A percentile compares a stretch with the other conserved stretches of the same genome.
Conservation (phyloP, 2,329 filamentous ascomycete species). For the Biscogniauxia sp. region DNA sequence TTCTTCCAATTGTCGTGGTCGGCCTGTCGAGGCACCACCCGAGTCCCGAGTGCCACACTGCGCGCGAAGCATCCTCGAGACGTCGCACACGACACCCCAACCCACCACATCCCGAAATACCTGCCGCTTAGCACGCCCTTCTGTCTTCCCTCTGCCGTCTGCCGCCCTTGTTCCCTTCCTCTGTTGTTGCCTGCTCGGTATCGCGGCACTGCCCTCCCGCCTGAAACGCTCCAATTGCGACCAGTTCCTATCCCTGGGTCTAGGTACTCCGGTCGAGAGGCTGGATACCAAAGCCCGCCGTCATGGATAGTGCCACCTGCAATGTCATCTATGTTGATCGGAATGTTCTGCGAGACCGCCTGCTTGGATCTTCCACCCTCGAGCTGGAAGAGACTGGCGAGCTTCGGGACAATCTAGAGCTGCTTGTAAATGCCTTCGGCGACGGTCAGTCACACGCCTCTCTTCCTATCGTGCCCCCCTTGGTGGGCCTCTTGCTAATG, state of each 20-base stretch:
- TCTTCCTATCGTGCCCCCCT: background rate
- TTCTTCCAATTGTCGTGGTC: conserved; percentile 24
- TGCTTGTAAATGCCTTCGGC: conserved; percentile 53
- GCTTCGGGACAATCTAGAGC: conserved; percentile 45
- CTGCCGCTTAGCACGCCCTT: conserved; percentile 22
- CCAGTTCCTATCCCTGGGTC: conserved; percentile 34
- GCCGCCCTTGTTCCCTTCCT: conserved; percentile 14
- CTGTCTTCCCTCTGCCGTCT: conserved; percentile 11
- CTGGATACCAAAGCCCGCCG: conserved; percentile 56
- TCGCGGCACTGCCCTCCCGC: background rate
- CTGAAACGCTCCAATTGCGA: conserved; percentile 19
- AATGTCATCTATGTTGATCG: conserved; percentile 62
- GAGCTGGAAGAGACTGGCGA: conserved; percentile 33
- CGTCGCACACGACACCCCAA: conserved; percentile 22
- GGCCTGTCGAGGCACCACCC: conserved; percentile 23
- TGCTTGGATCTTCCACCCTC: conserved; percentile 33
- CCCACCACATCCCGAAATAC: conserved; percentile 11
- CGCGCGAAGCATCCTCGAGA: conserved; percentile 20
- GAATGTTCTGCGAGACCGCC: conserved; percentile 46
- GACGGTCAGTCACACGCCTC: conserved; percentile 42
- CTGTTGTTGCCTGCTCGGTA: background rate
- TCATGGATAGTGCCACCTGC: conserved; percentile 57
- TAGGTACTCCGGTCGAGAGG: conserved; percentile 60
- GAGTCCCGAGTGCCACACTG: conserved; percentile 23
- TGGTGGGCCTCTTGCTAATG: conserved; percentile 7